phyloP scores from a whole-genome alignment of 1,284 basidiomycete species.

The Trametes pubescens region DNA sequence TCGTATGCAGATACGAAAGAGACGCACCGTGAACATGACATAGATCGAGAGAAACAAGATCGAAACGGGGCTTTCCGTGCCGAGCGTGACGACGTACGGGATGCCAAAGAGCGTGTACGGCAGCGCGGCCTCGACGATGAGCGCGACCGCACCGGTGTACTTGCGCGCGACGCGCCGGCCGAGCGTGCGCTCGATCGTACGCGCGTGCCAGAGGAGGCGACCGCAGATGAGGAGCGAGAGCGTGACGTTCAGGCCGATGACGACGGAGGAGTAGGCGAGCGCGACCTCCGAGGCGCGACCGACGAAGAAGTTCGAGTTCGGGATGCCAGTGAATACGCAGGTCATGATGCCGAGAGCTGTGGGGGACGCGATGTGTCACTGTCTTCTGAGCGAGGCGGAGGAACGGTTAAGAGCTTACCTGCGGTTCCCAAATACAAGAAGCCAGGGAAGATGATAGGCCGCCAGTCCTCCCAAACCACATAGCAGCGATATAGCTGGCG shows the following conservation, averaged over 20 bases:
- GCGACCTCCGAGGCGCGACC: conserved; percentile 16
- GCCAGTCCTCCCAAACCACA: conserved; percentile 23
- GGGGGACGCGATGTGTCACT: neutral
- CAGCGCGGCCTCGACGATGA: conserved; percentile 24
- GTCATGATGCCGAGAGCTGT: conserved; percentile 22
- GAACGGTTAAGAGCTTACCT: neutral
- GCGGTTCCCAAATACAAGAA: conserved; percentile 19
- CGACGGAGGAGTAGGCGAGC: conserved; percentile 20
- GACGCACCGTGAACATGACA: conserved; percentile 31
- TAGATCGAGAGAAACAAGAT: conserved; percentile 27
- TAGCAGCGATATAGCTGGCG: conserved; percentile 25
- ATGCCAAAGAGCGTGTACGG: conserved; percentile 25
- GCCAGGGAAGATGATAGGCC: conserved; percentile 14
- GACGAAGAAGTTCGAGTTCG: conserved; percentile 21
- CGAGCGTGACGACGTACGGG: conserved; percentile 24
- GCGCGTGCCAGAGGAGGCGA: conserved; percentile 18
- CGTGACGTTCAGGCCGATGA: conserved; percentile 24
- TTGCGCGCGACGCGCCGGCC: conserved; percentile 10
- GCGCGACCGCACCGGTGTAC: conserved; percentile 24
- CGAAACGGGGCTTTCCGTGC: conserved; percentile 14
- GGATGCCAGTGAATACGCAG: conserved; percentile 19
- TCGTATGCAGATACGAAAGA: no score
- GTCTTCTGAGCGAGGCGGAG: neutral
- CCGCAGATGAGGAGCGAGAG: conserved; percentile 24
- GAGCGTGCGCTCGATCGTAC: conserved; percentile 3